Conservation (phyloP, 805 yeast genomes). For the Yarrowia deformans region DNA sequence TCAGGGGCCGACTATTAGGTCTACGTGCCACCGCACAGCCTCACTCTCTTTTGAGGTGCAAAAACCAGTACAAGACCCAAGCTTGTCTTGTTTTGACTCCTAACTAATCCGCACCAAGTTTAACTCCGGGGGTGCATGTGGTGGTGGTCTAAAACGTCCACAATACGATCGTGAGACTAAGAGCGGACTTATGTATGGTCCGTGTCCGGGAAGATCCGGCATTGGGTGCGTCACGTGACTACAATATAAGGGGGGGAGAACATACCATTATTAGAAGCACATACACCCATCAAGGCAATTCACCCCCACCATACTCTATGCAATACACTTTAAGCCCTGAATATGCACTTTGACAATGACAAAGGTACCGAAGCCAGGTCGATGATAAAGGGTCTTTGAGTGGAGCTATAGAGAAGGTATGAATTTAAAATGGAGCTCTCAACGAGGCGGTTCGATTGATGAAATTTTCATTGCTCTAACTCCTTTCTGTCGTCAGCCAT, state of each 20-base stretch:
- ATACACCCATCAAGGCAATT: too few relatives aligned
- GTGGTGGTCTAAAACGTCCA: too few relatives aligned
- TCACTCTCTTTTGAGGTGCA: conserved; percentile 21
- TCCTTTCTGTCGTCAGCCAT: too few relatives aligned
- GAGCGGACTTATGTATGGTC: too few relatives aligned
- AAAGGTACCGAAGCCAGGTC: conserved; percentile 6
- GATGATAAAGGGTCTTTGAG: too few relatives aligned
- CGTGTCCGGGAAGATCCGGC: too few relatives aligned
- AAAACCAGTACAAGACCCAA: conserved; percentile 7
- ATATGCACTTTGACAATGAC: conserved; percentile 2
- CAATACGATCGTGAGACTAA: too few relatives aligned
- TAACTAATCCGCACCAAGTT: not conserved
- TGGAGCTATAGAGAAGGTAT: not conserved
- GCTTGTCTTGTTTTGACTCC: conserved; percentile 24
- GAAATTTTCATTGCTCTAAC: not conserved
- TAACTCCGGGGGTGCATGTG: not conserved
- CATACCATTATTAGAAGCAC: too few relatives aligned
- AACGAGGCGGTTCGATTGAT: not conserved
- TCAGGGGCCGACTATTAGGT: conserved; percentile 8
- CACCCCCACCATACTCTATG: not conserved
- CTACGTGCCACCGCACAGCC: conserved; percentile 27
- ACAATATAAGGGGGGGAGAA: too few relatives aligned
- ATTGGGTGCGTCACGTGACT: too few relatives aligned
- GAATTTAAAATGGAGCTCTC: not conserved
- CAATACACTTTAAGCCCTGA: conserved; percentile 29